These are phyloP conservation scores for Russula emetica DNA, from an alignment of 768 basidiomycete genomes.

Conservation along the genomic window DNA sequence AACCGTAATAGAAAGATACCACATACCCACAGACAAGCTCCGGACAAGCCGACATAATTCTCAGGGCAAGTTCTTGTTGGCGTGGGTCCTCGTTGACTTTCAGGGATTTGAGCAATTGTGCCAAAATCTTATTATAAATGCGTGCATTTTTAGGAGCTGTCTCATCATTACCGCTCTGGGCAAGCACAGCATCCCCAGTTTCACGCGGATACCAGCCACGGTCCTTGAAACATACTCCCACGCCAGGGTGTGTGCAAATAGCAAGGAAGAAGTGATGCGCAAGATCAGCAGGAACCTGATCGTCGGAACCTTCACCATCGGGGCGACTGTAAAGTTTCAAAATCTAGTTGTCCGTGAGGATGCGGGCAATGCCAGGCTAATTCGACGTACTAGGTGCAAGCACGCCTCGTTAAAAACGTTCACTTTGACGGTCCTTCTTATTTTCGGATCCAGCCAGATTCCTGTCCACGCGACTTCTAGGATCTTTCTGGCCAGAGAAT, in stretches of 20 bases:
- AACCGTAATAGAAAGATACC: background rate
- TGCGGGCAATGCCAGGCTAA: background rate
- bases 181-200: constrained; percentile 37
- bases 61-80: constrained; percentile 79
- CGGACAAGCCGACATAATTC: constrained; percentile 77
- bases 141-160: constrained; percentile 40
- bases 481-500: constrained; percentile 53
- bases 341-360: constrained; percentile 43
- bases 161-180: constrained; percentile 38
- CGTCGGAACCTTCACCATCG: constrained; percentile 46
- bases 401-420: constrained; percentile 64
- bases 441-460: constrained; percentile 67
- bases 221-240: constrained; percentile 84
- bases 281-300: constrained; percentile 68
- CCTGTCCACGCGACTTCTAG: constrained; percentile 75
- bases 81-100: constrained; percentile 87
- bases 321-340: constrained; percentile 68
- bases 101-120: constrained; percentile 64
- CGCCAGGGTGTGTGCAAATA: constrained; percentile 74
- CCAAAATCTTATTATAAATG: constrained; percentile 79
- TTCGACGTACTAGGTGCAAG: constrained; percentile 52
- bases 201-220: constrained; percentile 88
- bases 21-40: constrained; percentile 77
- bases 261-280: constrained; percentile 85
- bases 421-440: constrained; percentile 69